phyloP scores from a whole-genome alignment of 306 rosid species.

The Vicia villosa region DNA sequence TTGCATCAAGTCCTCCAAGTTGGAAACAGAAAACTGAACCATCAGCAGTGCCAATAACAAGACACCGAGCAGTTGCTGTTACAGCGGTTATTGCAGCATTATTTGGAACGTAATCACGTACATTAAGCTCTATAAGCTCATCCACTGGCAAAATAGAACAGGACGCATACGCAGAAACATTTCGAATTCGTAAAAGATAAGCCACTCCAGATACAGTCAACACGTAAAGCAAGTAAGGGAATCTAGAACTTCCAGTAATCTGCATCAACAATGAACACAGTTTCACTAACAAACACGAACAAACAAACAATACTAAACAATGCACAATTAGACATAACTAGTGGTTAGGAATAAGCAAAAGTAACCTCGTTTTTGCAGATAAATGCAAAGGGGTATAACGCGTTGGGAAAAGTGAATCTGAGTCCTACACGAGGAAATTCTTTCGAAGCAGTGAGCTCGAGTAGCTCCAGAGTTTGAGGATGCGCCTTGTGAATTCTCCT shows the following conservation, averaged over 20 bases:
- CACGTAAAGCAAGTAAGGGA: slow-evolving; percentile 71
- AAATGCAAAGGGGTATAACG: slow-evolving; percentile 67
- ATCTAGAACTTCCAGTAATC: slow-evolving; percentile 48
- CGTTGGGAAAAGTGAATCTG: slow-evolving; percentile 65
- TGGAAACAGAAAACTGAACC: slow-evolving; percentile 78
- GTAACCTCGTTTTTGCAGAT: slow-evolving; percentile 72
- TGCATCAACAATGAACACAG: slow-evolving; percentile 41
- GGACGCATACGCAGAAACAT: slow-evolving; percentile 53
- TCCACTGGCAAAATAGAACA: slow-evolving; percentile 50
- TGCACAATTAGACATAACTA: not conserved
- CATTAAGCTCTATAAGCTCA: slow-evolving; percentile 55
- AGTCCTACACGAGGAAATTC: slow-evolving; percentile 68
- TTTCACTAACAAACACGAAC: not conserved
- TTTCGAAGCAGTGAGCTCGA: slow-evolving; percentile 63
- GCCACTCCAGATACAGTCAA: slow-evolving; percentile 73
- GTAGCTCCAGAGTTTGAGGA: slow-evolving; percentile 64
- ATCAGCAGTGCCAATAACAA: slow-evolving; percentile 68
- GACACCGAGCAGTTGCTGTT: slow-evolving; percentile 61
- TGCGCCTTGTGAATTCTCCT: slow-evolving; percentile 81
- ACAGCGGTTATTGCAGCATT: slow-evolving; percentile 54
- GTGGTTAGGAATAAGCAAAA: slow-evolving; percentile 24
- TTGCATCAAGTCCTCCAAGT: slow-evolving; percentile 66
- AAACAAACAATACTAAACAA: not conserved
- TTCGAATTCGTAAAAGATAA: slow-evolving; percentile 61
- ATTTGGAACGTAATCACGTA: slow-evolving; percentile 45